Conservation (phyloP, 129 eudicot species). For the Flaveria sonorensis region DNA sequence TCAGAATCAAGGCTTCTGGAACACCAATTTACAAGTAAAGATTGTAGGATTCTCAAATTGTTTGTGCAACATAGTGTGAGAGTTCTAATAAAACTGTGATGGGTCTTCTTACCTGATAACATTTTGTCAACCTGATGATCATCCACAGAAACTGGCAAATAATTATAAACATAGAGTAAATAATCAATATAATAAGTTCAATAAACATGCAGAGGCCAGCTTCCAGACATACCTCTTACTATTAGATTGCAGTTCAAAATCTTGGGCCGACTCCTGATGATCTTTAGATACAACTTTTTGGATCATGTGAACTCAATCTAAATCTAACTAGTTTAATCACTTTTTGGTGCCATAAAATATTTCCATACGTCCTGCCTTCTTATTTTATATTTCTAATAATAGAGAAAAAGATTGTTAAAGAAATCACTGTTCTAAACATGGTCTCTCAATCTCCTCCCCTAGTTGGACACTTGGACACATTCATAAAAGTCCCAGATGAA, state of each 20-base stretch:
- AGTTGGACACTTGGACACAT: neutral
- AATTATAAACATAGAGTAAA: neutral
- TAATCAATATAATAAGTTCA: neutral
- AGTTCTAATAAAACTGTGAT: neutral
- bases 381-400: neutral
- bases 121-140: neutral
- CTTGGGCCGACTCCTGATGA: neutral
- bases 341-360: neutral
- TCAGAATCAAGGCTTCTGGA: neutral
- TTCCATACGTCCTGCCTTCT: neutral
- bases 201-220: neutral
- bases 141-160: neutral
- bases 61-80: neutral
- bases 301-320: conserved; percentile 12
- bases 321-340: neutral
- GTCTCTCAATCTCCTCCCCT: neutral
- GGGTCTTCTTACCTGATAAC: neutral
- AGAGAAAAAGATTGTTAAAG: neutral
- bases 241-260: conserved; percentile 4
- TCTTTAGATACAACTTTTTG: conserved; percentile 6
- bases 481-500: neutral
- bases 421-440: neutral
- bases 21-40: neutral
- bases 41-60: neutral
- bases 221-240: neutral